A percentile compares a stretch with the other conserved stretches of the same genome.
Evolutionary conservation across 768 basidiomycete species (phyloP).

Genomic region (Boletus coccyginus): DNA sequence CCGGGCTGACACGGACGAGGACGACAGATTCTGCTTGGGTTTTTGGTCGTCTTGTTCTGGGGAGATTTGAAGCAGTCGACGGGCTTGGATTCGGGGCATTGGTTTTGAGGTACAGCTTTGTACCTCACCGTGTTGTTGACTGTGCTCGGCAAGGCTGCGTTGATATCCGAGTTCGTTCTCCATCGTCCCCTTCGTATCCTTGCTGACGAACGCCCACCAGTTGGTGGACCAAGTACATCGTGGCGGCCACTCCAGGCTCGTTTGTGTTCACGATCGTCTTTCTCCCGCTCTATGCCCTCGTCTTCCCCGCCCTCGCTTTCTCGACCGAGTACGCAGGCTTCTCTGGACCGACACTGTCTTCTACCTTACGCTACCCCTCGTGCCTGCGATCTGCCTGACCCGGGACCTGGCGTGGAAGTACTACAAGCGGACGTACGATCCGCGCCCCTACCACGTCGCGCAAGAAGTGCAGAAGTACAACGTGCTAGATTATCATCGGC

Average conservation of each 20-base stretch:
- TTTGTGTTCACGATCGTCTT: conserved; percentile 96
- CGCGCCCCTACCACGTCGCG: too few relatives aligned
- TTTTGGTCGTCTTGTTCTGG: conserved; percentile 82
- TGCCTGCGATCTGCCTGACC: conserved; percentile 87
- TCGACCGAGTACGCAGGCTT: conserved; percentile 90
- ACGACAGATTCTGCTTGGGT: conserved; percentile 80
- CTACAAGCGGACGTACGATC: conserved; percentile 89
- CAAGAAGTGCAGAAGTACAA: too few relatives aligned
- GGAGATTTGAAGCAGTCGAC: too few relatives aligned
- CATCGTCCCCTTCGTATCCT: neutral
- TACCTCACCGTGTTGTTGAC: too few relatives aligned
- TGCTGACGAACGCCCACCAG: conserved; percentile 42
- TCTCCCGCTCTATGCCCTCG: too few relatives aligned
- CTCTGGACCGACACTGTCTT: conserved; percentile 88
- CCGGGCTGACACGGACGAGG: too few relatives aligned
- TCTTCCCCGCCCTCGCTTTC: conserved; percentile 84
- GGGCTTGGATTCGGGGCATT: too few relatives aligned
- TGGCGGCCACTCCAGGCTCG: conserved; percentile 96
- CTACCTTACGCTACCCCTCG: conserved; percentile 82
- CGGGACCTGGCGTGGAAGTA: too few relatives aligned
- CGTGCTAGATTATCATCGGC: too few relatives aligned
- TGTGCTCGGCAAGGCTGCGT: conserved; percentile 96
- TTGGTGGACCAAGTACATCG: conserved; percentile 99
- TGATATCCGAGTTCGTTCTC: conserved; percentile 89
- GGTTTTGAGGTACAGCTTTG: too few relatives aligned